Evolutionary conservation across 1,139 yeast species (phyloP), one percentile per base, ranked within the genome.

Genomic region (Suhomyces bolitotheri): DNA sequence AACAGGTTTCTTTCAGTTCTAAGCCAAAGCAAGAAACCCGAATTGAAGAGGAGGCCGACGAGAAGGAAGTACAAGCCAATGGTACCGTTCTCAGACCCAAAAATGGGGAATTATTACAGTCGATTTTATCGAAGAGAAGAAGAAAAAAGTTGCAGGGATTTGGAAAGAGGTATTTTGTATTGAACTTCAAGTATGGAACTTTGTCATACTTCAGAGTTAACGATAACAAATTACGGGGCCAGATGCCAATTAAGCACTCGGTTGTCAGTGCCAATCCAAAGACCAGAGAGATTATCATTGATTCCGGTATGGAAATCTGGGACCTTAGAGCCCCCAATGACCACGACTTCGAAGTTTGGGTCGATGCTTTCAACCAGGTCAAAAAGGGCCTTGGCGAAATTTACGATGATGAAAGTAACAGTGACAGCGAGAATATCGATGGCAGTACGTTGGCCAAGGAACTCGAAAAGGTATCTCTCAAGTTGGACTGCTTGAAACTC

Each of bases 291-390:
- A 80, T 92, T 31, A 82, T 84, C 35, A 75, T 92, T 44, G 97
- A 92, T 58, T 88, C 97, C 0, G 98, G 98, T 2, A 82, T 92
- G 81, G 98, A 92, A 56, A 80, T 87, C 11, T 92, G 98, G 98
- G 80, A 79, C 32, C 67, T 92, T 45, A 85, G 84, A 50, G 87
- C 97, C 0, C 63, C 73, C 28, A 78, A 73, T 38, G 60, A 60
- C 11, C 67, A 71, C 4, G 92, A 86, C 47, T 92, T 89, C 71
- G 73, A 77, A 28, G 71, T 78, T 7, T 92, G 98, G 98, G 78
- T 85, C 7, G 73, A 79, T 32, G 95, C 96, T 0, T 74, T 89
- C 46, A 80, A 81, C 47, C 62, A 62, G 25, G 62, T 78, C 32
- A 71, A 71, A 40, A 55, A 50, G 32, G 43, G 49, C 4, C 48